These are phyloP conservation scores for Pichia exigua DNA, from an alignment of 805 yeast genomes.

Conservation along the genomic window DNA sequence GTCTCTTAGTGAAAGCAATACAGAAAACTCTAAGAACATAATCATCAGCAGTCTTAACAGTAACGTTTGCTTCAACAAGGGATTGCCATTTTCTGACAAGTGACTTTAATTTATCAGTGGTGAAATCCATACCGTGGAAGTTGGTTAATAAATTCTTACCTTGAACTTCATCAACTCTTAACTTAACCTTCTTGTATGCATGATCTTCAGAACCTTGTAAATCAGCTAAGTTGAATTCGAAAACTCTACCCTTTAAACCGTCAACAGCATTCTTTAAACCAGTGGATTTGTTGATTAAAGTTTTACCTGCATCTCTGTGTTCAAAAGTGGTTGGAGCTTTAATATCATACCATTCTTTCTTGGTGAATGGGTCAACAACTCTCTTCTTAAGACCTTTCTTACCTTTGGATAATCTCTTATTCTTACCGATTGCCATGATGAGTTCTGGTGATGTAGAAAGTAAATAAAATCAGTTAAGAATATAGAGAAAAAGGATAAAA, in stretches of 20 bases:
- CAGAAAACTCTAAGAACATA: slow-evolving; percentile 94
- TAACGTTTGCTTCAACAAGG: slow-evolving; percentile 94
- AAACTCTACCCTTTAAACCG: slow-evolving; percentile 95
- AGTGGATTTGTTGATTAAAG: slow-evolving; percentile 95
- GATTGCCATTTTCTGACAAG: slow-evolving; percentile 99
- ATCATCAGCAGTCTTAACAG: slow-evolving; percentile 97
- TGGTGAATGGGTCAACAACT: slow-evolving; percentile 99
- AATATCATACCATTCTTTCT: slow-evolving; percentile 97
- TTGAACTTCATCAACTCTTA: slow-evolving; percentile 98
- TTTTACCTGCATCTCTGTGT: slow-evolving; percentile 98
- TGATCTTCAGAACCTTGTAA: slow-evolving; percentile 98
- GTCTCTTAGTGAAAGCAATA: slow-evolving; percentile 98
- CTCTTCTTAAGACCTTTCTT: slow-evolving; percentile 98
- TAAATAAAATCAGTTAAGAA: neutral
- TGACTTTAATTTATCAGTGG: slow-evolving; percentile 95
- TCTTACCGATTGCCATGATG: slow-evolving; percentile 56
- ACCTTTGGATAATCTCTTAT: slow-evolving; percentile 78
- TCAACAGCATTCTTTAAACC: slow-evolving; percentile 98
- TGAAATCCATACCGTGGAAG: slow-evolving; percentile 99
- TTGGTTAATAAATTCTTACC: slow-evolving; percentile 97
- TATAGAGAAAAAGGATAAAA: neutral
- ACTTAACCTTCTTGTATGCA: slow-evolving; percentile 93
- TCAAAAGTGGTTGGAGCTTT: slow-evolving; percentile 98
- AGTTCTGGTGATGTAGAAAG: slow-evolving; percentile 11
- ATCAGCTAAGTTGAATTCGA: slow-evolving; percentile 94